Percentiles rank a stretch among this genome's conserved stretches.
These are phyloP conservation scores for Calamus simplicifolius DNA, from an alignment of 176 grass and related monocot species.

Conservation along the genomic window DNA sequence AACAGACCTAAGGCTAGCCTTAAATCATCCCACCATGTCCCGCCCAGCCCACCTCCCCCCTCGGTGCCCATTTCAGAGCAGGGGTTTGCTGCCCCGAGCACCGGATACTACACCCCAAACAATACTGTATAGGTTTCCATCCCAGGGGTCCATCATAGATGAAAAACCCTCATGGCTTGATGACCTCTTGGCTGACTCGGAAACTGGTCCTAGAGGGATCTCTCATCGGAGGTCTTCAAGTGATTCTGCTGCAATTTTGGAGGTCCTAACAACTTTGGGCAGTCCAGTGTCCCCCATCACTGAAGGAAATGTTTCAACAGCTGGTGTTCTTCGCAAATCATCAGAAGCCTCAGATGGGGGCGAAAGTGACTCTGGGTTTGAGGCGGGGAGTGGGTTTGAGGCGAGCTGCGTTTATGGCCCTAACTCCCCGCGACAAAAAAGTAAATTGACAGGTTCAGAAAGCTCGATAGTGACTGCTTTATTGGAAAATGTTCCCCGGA, in stretches of 20 bases:
- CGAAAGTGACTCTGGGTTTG: conserved; percentile 33
- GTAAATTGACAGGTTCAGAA: conserved; percentile 59
- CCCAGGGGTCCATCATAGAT: conserved; percentile 30
- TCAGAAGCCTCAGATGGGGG: conserved; percentile 10
- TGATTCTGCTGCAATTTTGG: conserved; percentile 72
- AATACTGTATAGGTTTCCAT: conserved; percentile 40
- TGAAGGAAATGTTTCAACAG: conserved; percentile 33
- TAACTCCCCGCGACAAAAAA: conserved; percentile 84
- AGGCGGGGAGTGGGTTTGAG: conserved; percentile 42
- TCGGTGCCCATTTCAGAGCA: conserved; percentile 46
- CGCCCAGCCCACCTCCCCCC: conserved; percentile 79
- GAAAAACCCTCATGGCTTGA: conserved; percentile 72
- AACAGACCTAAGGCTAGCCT: no score
- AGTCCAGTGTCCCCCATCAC: conserved; percentile 28
- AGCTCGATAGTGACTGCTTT: conserved; percentile 80
- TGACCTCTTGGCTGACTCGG: conserved; percentile 61
- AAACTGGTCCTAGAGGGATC: conserved; percentile 27
- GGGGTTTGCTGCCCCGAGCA: conserved; percentile 21
- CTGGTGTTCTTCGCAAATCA: conserved; percentile 15
- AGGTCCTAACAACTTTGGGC: conserved; percentile 33
- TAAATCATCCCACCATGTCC: conserved; percentile 47
- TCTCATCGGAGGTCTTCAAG: conserved; percentile 76
- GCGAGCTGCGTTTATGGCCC: conserved; percentile 75
- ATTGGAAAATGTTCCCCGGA: conserved; percentile 72
- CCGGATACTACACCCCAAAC: conserved; percentile 24